Evolutionary conservation across 768 basidiomycete species (phyloP).

Genomic region (Boletus insuetus): DNA sequence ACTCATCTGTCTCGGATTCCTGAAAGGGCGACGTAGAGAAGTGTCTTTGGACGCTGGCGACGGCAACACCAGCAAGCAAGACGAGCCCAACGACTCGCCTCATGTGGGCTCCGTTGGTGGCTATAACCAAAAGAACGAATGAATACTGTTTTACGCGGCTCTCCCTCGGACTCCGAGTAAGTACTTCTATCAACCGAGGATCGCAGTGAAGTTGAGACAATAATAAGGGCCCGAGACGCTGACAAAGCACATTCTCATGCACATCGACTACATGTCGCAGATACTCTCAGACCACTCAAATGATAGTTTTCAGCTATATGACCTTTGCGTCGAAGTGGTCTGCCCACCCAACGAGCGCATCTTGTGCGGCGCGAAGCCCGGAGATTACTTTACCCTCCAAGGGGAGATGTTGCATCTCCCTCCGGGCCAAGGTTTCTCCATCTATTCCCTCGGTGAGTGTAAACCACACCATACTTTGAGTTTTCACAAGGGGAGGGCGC

Average conservation of each 20-base stretch:
- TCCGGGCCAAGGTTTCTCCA: slow-evolving; percentile 61
- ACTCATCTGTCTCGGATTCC: background rate
- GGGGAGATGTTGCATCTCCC: slow-evolving; percentile 66
- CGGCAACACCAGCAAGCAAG: background rate
- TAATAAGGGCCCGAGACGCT: too few species aligned
- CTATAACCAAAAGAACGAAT: too few species aligned
- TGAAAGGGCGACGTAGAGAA: background rate
- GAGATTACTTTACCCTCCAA: slow-evolving; percentile 59
- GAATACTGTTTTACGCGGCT: too few species aligned
- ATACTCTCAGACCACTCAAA: slow-evolving; percentile 1
- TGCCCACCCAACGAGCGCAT: slow-evolving; percentile 57
- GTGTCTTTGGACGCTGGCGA: background rate
- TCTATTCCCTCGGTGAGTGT: slow-evolving; percentile 56
- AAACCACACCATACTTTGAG: background rate
- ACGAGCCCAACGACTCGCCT: background rate
- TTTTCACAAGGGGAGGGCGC: too few species aligned
- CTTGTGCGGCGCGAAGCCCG: slow-evolving; percentile 61
- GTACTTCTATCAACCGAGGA: too few species aligned
- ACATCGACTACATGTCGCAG: background rate
- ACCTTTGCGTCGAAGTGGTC: slow-evolving; percentile 60
- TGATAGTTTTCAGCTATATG: slow-evolving; percentile 59
- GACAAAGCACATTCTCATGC: too few species aligned
- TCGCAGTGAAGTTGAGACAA: too few species aligned
- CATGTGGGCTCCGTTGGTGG: too few species aligned
- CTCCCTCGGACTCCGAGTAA: too few species aligned